phyloP scores from a whole-genome alignment of 1,284 basidiomycete genomes.

The Ganoderma multipileum region DNA sequence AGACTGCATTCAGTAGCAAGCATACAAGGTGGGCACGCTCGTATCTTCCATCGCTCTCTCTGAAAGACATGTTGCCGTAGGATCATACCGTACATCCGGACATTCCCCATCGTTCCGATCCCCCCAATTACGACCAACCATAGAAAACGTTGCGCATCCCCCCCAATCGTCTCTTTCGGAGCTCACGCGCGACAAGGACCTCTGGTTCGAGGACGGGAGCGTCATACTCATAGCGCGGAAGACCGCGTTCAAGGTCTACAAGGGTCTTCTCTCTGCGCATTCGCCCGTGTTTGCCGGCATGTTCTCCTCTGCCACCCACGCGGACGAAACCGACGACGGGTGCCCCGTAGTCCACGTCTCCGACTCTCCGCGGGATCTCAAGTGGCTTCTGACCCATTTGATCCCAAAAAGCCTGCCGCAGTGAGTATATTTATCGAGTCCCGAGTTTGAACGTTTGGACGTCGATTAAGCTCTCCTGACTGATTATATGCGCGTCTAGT shows the following conservation, averaged over 20 bases:
- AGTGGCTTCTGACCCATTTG: conserved; percentile 4
- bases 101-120: neutral
- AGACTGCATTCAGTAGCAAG: neutral
- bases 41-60: neutral
- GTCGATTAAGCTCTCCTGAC: no score
- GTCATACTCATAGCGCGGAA: conserved; percentile 61
- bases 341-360: conserved; percentile 19
- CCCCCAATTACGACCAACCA: neutral
- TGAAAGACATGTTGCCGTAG: neutral
- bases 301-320: conserved; percentile 10
- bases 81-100: neutral
- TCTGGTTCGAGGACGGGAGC: conserved; percentile 78
- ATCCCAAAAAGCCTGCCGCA: neutral
- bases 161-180: neutral
- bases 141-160: neutral
- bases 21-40: neutral
- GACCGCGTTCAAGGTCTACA: conserved; percentile 72
- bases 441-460: no score
- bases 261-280: conserved; percentile 46
- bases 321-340: conserved; percentile 12
- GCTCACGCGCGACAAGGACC: conserved; percentile 46
- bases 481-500: neutral
- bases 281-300: conserved; percentile 24
- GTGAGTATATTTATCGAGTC: neutral
- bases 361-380: conserved; percentile 15